phyloP scores from a whole-genome alignment of 2,329 filamentous ascomycete species.

The Aspergillus ochraceoroseus region DNA sequence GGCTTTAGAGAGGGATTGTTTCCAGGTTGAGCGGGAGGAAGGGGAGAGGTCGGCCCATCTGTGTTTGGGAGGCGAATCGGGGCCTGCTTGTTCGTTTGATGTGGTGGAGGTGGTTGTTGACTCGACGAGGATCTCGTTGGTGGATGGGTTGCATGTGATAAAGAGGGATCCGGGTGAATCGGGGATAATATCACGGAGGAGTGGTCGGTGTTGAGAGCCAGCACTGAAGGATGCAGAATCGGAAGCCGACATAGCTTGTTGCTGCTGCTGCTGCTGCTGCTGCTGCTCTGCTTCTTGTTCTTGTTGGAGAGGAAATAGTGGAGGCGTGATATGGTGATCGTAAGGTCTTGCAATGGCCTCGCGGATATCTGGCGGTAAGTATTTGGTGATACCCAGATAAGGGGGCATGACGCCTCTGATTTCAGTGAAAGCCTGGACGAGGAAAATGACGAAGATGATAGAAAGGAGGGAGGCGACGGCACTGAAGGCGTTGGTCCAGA shows the following conservation, averaged over 20 bases:
- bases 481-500: conserved; percentile 51
- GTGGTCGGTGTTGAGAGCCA: conserved; percentile 15
- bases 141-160: conserved; percentile 20
- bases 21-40: conserved; percentile 5
- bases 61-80: neutral
- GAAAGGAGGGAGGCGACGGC: conserved; percentile 57
- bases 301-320: conserved; percentile 16
- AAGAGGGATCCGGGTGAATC: conserved; percentile 21
- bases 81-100: neutral
- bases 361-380: conserved; percentile 52
- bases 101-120: too few species aligned
- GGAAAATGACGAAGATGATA: conserved; percentile 57
- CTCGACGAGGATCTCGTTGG: conserved; percentile 26
- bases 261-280: too few species aligned
- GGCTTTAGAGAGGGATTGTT: conserved; percentile 4
- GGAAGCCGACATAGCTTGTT: too few species aligned
- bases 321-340: conserved; percentile 26
- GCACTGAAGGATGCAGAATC: too few species aligned
- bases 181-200: conserved; percentile 23
- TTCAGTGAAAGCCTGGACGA: conserved; percentile 60
- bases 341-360: conserved; percentile 41
- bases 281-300: neutral
- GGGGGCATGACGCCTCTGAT: conserved; percentile 55
- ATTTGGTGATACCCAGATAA: conserved; percentile 51
- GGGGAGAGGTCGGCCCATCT: conserved; percentile 1